Percentiles rank a stretch among this genome's conserved stretches.
Conservation (phyloP, 176 grass and related monocot genomes). For the Alopecurus myosuroides region DNA sequence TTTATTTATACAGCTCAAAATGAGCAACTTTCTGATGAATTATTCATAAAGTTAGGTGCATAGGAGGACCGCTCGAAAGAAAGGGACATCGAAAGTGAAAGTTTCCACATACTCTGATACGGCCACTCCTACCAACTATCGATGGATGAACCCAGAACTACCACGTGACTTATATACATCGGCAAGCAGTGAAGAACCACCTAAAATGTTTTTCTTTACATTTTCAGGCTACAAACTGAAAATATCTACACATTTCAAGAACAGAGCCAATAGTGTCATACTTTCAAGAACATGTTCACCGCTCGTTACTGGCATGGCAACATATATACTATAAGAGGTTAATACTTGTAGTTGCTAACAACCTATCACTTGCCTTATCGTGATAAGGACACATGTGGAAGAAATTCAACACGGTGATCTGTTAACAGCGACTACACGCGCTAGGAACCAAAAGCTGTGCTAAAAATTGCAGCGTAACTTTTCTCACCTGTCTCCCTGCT, state of each 20-base stretch:
- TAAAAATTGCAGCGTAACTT: background rate
- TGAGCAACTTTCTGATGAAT: background rate
- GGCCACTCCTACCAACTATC: background rate
- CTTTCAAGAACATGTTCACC: constrained; percentile 1
- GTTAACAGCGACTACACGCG: background rate
- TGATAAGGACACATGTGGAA: constrained; percentile 17
- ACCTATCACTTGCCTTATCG: constrained; percentile 19
- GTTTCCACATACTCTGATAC: background rate
- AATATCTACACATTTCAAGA: background rate
- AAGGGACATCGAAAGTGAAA: constrained; percentile 19
- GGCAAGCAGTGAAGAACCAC: background rate
- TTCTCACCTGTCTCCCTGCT: constrained; percentile 82
- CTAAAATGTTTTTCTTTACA: background rate
- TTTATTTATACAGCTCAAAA: constrained; percentile 1
- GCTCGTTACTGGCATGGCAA: background rate
- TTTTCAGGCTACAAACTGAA: background rate
- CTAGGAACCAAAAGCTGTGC: background rate
- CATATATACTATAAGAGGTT: background rate
- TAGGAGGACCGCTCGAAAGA: constrained; percentile 21
- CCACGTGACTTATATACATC: background rate
- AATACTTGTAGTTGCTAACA: background rate
- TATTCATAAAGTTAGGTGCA: background rate
- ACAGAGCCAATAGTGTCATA: background rate
- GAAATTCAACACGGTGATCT: background rate
- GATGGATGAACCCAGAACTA: background rate